These are phyloP conservation scores for Usnea hakonensis DNA, from an alignment of 495 filamentous ascomycete species.

Conservation along the genomic window DNA sequence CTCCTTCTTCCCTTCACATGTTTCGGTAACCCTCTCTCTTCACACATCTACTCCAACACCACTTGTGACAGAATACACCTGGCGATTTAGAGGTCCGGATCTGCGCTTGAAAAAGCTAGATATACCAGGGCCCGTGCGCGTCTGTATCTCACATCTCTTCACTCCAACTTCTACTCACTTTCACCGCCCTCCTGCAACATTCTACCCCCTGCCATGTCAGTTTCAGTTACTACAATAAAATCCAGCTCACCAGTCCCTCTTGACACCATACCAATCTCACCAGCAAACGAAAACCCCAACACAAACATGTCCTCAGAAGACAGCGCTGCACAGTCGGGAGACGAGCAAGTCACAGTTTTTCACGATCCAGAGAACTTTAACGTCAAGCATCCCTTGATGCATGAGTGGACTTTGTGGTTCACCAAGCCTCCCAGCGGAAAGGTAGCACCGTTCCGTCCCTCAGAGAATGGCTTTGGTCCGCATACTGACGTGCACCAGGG, in stretches of 20 bases:
- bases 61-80: too few relatives aligned
- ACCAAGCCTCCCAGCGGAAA: constrained; percentile 97
- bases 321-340: constrained; percentile 32
- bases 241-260: constrained; percentile 39
- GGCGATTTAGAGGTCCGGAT: too few relatives aligned
- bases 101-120: not conserved
- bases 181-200: not conserved
- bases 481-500: constrained; percentile 45
- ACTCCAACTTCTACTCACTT: not conserved
- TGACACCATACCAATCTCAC: constrained; percentile 61
- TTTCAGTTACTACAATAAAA: constrained; percentile 21
- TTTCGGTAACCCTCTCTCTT: too few relatives aligned
- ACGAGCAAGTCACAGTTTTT: constrained; percentile 79
- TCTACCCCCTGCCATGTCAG: constrained; percentile 17
- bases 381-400: constrained; percentile 93
- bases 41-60: too few relatives aligned
- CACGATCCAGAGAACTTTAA: constrained; percentile 98
- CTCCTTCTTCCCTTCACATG: not conserved
- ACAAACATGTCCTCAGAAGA: constrained; percentile 23
- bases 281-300: constrained; percentile 14
- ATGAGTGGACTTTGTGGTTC: constrained; percentile 98
- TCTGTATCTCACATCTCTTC: not conserved
- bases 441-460: constrained; percentile 43
- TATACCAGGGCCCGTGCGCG: not conserved
- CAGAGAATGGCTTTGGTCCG: not conserved